Conservation (phyloP, 768 basidiomycete species). For the Rhodotorula toruloides region DNA sequence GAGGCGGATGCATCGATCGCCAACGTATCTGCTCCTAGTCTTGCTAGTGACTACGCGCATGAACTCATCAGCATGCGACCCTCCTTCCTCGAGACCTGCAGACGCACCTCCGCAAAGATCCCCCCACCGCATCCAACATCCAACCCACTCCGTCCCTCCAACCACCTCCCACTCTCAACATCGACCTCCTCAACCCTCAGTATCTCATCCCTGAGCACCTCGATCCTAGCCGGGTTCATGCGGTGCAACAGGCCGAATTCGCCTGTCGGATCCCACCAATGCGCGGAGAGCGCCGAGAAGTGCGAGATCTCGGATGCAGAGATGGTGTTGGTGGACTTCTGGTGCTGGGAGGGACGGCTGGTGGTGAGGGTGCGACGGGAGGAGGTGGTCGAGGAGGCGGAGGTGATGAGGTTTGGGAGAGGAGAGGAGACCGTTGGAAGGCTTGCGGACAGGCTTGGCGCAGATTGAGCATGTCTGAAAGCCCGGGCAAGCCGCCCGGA, state of each 20-base stretch:
- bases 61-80: neutral
- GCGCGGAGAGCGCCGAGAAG: slow-evolving; percentile 79
- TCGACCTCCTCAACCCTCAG: slow-evolving; percentile 53
- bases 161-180: slow-evolving; percentile 46
- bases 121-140: slow-evolving; percentile 97
- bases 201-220: slow-evolving; percentile 61
- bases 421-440: no score
- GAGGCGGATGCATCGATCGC: slow-evolving; percentile 88
- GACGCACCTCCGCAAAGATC: slow-evolving; percentile 73
- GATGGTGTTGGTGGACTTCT: slow-evolving; percentile 41
- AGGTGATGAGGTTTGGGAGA: neutral
- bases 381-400: neutral
- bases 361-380: neutral
- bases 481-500: no score
- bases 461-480: no score
- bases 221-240: slow-evolving; percentile 88
- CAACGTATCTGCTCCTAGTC: slow-evolving; percentile 77
- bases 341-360: neutral
- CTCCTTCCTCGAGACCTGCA: no score
- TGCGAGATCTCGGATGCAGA: slow-evolving; percentile 68
- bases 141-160: slow-evolving; percentile 67
- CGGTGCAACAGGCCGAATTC: slow-evolving; percentile 81
- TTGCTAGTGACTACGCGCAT: slow-evolving; percentile 63
- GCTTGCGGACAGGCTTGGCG: no score
- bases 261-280: slow-evolving; percentile 93